A percentile compares a stretch with the other conserved stretches of the same genome.
Evolutionary conservation across 179 eudicot species (phyloP).

Genomic region (Patellifolia procumbens): DNA sequence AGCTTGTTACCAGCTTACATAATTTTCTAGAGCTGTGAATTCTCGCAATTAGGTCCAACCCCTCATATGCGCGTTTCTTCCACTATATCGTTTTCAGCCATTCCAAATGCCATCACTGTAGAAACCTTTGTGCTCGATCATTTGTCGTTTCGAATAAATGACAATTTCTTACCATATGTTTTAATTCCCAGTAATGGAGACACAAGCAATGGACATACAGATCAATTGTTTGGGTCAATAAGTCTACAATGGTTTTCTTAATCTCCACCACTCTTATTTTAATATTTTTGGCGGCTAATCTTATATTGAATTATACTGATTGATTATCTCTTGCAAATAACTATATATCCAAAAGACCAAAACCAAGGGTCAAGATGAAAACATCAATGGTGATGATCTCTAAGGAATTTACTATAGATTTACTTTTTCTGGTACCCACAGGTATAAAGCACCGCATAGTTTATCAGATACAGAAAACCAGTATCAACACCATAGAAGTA

Average conservation of each 20-base stretch:
- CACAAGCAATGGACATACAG: too few species aligned
- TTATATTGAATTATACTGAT: too few species aligned
- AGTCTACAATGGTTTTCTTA: too few species aligned
- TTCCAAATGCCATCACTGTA: background rate
- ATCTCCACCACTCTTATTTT: too few species aligned
- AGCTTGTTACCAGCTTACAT: background rate
- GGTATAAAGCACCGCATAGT: background rate
- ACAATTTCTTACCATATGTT: background rate
- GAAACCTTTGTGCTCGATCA: background rate
- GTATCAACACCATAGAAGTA: background rate
- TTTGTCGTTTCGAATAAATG: background rate
- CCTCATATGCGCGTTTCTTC: background rate
- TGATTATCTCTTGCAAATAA: too few species aligned
- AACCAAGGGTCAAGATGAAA: too few species aligned
- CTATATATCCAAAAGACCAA: too few species aligned
- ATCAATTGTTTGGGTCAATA: too few species aligned
- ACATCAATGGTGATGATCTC: too few species aligned
- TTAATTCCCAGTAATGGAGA: background rate
- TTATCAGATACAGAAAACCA: background rate
- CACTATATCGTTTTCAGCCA: background rate
- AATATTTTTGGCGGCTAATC: too few species aligned
- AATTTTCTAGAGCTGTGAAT: background rate
- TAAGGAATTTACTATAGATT: background rate
- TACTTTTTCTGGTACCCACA: background rate
- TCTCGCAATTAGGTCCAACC: background rate